These are phyloP conservation scores for Raddia guianensis DNA, from an alignment of 176 grass and related monocot genomes.

Conservation along the genomic window DNA sequence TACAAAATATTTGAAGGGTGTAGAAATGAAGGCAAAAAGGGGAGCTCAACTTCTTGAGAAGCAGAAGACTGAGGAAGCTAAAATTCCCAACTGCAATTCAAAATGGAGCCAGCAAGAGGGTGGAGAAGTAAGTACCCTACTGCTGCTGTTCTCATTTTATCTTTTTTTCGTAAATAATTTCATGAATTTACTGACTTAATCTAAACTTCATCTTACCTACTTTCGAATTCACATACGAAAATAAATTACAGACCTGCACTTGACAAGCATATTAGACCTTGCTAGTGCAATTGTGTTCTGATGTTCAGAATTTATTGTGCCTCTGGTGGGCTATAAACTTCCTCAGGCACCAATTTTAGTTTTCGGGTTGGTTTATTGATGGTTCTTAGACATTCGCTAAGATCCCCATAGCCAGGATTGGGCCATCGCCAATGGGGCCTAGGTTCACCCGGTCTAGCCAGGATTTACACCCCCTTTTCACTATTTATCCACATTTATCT, in stretches of 20 bases:
- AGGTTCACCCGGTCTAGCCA: no score
- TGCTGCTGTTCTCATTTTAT: neutral
- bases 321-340: neutral
- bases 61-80: conserved; percentile 80
- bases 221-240: neutral
- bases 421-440: no score
- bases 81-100: conserved; percentile 88
- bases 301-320: neutral
- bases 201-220: neutral
- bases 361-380: neutral
- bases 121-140: conserved; percentile 61
- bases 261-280: neutral
- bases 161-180: neutral
- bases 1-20: conserved; percentile 87
- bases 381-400: neutral
- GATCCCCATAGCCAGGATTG: neutral
- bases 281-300: neutral
- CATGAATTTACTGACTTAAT: neutral
- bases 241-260: neutral
- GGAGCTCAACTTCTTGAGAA: conserved; percentile 93
- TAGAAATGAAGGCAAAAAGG: conserved; percentile 88
- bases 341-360: neutral
- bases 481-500: no score
- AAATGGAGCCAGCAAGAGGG: conserved; percentile 92
- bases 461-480: no score